Conservation (phyloP, 2,329 filamentous ascomycete species). For the Colletotrichum trifolii region DNA sequence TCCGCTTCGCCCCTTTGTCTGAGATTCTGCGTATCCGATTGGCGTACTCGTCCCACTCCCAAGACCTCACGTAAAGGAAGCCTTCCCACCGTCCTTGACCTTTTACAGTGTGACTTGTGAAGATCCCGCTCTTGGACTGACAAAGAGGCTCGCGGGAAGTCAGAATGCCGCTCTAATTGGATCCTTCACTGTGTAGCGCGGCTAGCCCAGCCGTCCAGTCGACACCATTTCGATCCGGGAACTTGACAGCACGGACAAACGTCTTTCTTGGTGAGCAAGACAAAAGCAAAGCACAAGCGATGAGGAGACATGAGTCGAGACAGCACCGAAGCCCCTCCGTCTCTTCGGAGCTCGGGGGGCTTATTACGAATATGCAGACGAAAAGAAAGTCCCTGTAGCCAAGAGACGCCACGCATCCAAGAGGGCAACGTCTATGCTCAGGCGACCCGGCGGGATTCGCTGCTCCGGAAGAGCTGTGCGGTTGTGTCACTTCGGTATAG, state of each 20-base stretch:
- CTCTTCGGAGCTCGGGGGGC: background rate
- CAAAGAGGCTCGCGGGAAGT: background rate
- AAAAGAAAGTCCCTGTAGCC: background rate
- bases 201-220: constrained; percentile 11
- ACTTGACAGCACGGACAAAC: constrained; percentile 6
- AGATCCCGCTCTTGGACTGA: constrained; percentile 8
- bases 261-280: constrained; percentile 3
- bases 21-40: no score
- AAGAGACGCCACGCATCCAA: constrained; percentile 5
- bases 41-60: background rate
- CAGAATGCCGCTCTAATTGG: constrained; percentile 9
- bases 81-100: background rate
- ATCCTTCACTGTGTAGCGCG: constrained; percentile 3
- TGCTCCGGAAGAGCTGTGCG: constrained; percentile 1
- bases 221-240: background rate
- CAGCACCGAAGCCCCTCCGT: background rate
- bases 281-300: constrained; percentile 6
- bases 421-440: background rate
- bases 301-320: constrained; percentile 1
- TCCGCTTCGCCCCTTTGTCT: constrained; percentile 11
- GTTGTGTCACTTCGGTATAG: constrained; percentile 1
- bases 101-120: constrained; percentile 7
- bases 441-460: background rate
- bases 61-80: constrained; percentile 1
- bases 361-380: background rate